Evolutionary conservation across 1,284 basidiomycete genomes (phyloP), one percentile per base, ranked within the genome.

Genomic region (Cerrena zonata): DNA sequence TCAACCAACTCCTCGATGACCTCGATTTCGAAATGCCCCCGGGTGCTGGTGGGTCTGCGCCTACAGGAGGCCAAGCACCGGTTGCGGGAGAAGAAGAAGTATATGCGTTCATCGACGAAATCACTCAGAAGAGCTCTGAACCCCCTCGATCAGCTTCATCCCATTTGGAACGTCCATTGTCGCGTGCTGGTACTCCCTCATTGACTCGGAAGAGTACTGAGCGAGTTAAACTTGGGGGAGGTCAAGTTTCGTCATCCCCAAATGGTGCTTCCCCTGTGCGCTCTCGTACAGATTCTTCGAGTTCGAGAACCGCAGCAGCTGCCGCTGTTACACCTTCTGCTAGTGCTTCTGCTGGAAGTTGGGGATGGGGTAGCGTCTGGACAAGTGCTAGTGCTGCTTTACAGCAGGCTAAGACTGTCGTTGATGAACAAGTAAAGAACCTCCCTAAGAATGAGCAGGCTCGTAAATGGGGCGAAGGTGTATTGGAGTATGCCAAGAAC

Each of bases 91-190:
- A 91, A 64, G 86, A 88, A 19, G 88, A 90, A 55, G 91, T 90
- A 15, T 80, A 94, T 40, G 93, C 92, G 22, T 95, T 94, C 73
- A 81, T 96, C 49, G 91, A 96, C 68, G 91, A 95, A 68, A 91
- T 95, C 60, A 93, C 91, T 0, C 89, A 91, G 76, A 93, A 92
- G 70, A 86, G 82, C 65, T 76, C 84, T 3, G 88, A 89, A 58
- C 85, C 86, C 2, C 80, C 82, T 7, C 81, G 84, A 38, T 61
- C 76, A 1, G 69, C 81, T 24, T 69, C 77, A 25, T 66, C 76
- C 19, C 75, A 77, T 53, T 68, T 79, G 48, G 82, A 84, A 37
- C 71, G 81, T 7, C 81, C 82, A 2, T 62, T 71, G 44, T 87
- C 86, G 34, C 77, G 87, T 45, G 77, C 84, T 39, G 79, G 82